phyloP scores from a whole-genome alignment of 768 basidiomycete species.

The Terana coerulea region DNA sequence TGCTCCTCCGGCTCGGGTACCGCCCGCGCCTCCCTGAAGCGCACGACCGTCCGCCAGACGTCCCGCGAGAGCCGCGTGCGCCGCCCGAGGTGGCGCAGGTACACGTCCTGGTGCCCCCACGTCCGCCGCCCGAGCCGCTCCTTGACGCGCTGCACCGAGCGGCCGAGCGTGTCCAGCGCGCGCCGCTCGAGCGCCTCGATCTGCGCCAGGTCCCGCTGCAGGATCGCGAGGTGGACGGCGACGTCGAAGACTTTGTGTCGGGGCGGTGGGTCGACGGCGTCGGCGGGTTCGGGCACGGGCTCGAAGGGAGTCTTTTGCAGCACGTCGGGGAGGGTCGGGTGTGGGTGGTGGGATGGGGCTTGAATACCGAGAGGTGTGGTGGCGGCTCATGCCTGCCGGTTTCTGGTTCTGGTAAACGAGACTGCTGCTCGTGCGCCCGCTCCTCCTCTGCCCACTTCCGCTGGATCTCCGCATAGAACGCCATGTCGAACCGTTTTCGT shows the following conservation, averaged over 20 bases:
- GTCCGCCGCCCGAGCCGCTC: conserved; percentile 78
- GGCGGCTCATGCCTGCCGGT: no score
- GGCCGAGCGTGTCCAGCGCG: conserved; percentile 41
- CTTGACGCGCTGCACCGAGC: conserved; percentile 60
- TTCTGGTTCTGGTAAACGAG: no score
- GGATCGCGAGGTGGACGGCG: conserved; percentile 50
- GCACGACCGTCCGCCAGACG: conserved; percentile 49
- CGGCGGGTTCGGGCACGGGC: conserved; percentile 14
- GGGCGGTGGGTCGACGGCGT: conserved; percentile 12
- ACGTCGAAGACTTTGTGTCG: conserved; percentile 44
- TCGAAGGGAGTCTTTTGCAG: conserved; percentile 14
- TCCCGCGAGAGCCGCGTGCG: conserved; percentile 38
- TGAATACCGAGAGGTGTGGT: no score
- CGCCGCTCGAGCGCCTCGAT: conserved; percentile 42
- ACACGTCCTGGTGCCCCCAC: conserved; percentile 58
- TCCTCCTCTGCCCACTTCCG: neutral
- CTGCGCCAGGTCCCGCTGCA: conserved; percentile 50
- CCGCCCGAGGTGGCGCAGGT: conserved; percentile 30
- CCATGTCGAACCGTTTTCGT: conserved; percentile 46
- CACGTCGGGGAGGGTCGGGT: no score
- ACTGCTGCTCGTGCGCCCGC: no score
- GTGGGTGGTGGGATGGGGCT: no score
- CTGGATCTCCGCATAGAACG: conserved; percentile 34
- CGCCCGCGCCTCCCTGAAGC: conserved; percentile 30
- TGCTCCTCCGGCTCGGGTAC: neutral